phyloP scores from a whole-genome alignment of 495 filamentous ascomycete species.

The Physcia stellaris region DNA sequence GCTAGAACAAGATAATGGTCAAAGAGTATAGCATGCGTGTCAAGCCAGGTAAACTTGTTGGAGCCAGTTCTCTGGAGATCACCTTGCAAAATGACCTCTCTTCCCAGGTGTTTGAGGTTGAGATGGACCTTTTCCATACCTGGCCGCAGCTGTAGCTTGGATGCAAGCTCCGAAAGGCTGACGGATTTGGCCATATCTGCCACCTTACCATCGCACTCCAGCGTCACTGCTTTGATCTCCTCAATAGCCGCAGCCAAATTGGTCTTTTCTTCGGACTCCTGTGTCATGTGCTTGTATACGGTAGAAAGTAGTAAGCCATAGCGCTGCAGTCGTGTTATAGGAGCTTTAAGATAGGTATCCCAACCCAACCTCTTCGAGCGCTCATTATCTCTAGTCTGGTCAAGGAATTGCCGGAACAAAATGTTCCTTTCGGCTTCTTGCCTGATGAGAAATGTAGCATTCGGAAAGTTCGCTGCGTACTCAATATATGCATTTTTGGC shows the following conservation, averaged over 20 bases:
- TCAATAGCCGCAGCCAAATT: constrained; percentile 80
- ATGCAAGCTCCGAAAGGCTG: constrained; percentile 70
- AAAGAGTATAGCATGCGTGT: constrained; percentile 85
- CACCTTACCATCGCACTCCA: constrained; percentile 90
- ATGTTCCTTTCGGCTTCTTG: constrained; percentile 77
- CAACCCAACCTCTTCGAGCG: constrained; percentile 77
- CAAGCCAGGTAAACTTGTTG: constrained; percentile 73
- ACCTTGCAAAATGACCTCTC: constrained; percentile 77
- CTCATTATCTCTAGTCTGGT: constrained; percentile 63
- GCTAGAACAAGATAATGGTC: constrained; percentile 93
- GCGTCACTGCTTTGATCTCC: constrained; percentile 84
- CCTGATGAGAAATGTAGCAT: constrained; percentile 68
- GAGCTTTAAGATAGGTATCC: constrained; percentile 87
- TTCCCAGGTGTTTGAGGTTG: constrained; percentile 80
- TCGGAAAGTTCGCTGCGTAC: constrained; percentile 78
- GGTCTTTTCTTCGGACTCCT: constrained; percentile 78
- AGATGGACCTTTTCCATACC: constrained; percentile 82
- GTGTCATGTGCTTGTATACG: constrained; percentile 68
- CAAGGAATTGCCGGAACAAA: constrained; percentile 74
- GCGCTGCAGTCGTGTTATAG: constrained; percentile 84
- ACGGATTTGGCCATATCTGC: constrained; percentile 88
- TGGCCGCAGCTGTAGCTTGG: constrained; percentile 69
- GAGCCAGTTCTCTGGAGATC: constrained; percentile 80
- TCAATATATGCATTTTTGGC: constrained; percentile 80
- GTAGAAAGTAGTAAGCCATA: constrained; percentile 75